Percentiles rank a stretch among this genome's conserved stretches.
phyloP scores from a whole-genome alignment of 805 yeast genomes.

The Candida pseudofarinosa region DNA sequence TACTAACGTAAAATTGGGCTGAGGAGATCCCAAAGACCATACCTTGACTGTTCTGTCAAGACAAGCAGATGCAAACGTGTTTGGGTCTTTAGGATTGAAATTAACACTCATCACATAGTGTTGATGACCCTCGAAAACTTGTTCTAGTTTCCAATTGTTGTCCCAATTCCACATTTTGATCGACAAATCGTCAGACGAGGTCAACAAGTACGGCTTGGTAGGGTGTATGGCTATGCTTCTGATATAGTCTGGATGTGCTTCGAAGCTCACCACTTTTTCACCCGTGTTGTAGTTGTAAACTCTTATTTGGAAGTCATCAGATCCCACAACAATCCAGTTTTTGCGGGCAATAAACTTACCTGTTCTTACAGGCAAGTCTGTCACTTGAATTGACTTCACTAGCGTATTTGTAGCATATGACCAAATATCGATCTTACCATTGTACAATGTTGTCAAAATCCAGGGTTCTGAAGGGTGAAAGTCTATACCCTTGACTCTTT shows the following conservation, averaged over 20 bases:
- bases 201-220: slow-evolving; percentile 79
- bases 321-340: slow-evolving; percentile 94
- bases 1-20: slow-evolving; percentile 84
- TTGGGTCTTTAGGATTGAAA: slow-evolving; percentile 96
- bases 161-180: slow-evolving; percentile 98
- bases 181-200: slow-evolving; percentile 89
- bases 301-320: slow-evolving; percentile 92
- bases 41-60: slow-evolving; percentile 94
- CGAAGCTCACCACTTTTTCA: slow-evolving; percentile 90
- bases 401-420: slow-evolving; percentile 81
- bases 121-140: slow-evolving; percentile 90
- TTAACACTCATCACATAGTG: slow-evolving; percentile 93
- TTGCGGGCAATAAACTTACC: slow-evolving; percentile 94
- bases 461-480: slow-evolving; percentile 98
- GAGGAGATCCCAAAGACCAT: slow-evolving; percentile 87
- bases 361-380: slow-evolving; percentile 94
- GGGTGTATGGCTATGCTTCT: slow-evolving; percentile 94
- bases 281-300: slow-evolving; percentile 94
- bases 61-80: slow-evolving; percentile 96
- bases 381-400: slow-evolving; percentile 87
- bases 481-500: slow-evolving; percentile 96
- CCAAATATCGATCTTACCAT: slow-evolving; percentile 91
- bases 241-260: slow-evolving; percentile 97
- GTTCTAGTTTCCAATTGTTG: slow-evolving; percentile 83
- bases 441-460: slow-evolving; percentile 86